Evolutionary conservation across 1,284 basidiomycete genomes (phyloP).

Genomic region (Chiua sp.): DNA sequence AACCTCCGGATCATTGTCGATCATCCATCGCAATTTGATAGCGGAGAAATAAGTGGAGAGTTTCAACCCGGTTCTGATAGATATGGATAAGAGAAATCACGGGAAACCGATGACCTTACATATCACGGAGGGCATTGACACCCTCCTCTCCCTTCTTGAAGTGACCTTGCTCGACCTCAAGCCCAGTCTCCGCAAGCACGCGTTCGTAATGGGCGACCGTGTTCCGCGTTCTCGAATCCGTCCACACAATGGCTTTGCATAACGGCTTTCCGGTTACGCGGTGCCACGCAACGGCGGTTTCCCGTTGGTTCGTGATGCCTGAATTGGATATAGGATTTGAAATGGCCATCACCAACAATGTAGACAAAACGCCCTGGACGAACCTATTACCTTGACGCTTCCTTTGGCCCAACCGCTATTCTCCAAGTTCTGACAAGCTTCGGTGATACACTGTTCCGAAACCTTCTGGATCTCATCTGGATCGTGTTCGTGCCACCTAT

Average conservation of each 20-base stretch:
- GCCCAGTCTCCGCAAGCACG: constrained; percentile 75
- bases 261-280: constrained; percentile 87
- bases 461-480: constrained; percentile 83
- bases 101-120: constrained; percentile 52
- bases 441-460: constrained; percentile 80
- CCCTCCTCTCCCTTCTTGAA: constrained; percentile 78
- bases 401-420: constrained; percentile 73
- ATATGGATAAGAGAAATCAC: background rate
- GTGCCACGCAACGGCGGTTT: constrained; percentile 97
- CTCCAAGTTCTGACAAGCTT: constrained; percentile 78
- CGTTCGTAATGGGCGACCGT: constrained; percentile 82
- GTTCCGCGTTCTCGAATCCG: constrained; percentile 89
- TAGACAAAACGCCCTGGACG: constrained; percentile 34
- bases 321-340: constrained; percentile 33
- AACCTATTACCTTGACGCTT: constrained; percentile 93
- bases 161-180: constrained; percentile 72
- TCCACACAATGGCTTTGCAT: constrained; percentile 95
- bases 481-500: constrained; percentile 96
- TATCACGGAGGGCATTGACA: constrained; percentile 64
- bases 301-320: constrained; percentile 97
- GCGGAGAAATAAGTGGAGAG: constrained; percentile 97
- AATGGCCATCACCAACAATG: background rate
- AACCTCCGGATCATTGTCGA: constrained; percentile 87
- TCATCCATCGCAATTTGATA: constrained; percentile 97
- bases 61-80: constrained; percentile 83